Evolutionary conservation across 2,329 filamentous ascomycete genomes (phyloP).

Genomic region (Rutstroemia sp.): DNA sequence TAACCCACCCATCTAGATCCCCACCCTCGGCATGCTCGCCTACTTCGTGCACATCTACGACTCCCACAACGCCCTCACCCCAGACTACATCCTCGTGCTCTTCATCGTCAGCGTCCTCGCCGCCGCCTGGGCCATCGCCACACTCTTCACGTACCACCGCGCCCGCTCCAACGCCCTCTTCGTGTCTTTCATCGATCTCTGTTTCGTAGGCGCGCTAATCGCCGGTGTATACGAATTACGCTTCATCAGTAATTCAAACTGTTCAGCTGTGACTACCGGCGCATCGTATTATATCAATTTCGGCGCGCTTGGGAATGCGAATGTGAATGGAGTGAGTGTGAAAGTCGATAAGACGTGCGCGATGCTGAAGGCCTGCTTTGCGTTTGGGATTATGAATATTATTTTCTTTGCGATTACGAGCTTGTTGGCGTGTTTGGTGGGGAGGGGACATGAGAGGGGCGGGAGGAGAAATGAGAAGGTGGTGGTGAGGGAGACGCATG

Average conservation of each 20-base stretch:
- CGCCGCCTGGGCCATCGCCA: slow-evolving; percentile 56
- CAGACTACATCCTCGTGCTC: slow-evolving; percentile 55
- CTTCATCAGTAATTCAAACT: slow-evolving; percentile 56
- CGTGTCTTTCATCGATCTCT: slow-evolving; percentile 52
- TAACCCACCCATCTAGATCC: slow-evolving; percentile 41
- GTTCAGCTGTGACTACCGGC: slow-evolving; percentile 47
- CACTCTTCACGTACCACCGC: slow-evolving; percentile 60
- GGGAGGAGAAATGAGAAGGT: slow-evolving; percentile 12
- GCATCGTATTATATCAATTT: slow-evolving; percentile 49
- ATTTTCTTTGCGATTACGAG: slow-evolving; percentile 75
- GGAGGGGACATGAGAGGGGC: slow-evolving; percentile 5
- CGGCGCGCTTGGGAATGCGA: slow-evolving; percentile 52
- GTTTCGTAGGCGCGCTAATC: slow-evolving; percentile 57
- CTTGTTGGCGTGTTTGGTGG: slow-evolving; percentile 51
- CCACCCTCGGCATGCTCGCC: slow-evolving; percentile 57
- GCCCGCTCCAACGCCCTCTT: slow-evolving; percentile 53
- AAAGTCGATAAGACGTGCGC: slow-evolving; percentile 69
- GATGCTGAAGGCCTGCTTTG: slow-evolving; percentile 88
- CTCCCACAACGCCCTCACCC: slow-evolving; percentile 48
- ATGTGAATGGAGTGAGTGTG: slow-evolving; percentile 43
- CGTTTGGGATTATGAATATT: slow-evolving; percentile 81
- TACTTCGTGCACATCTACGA: slow-evolving; percentile 58
- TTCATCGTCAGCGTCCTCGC: slow-evolving; percentile 61
- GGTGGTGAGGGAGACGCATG: slow-evolving; percentile 26
- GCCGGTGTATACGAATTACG: slow-evolving; percentile 53